phyloP scores from a whole-genome alignment of 192 early-diverging fungal genomes.

The Backusella luteola region DNA sequence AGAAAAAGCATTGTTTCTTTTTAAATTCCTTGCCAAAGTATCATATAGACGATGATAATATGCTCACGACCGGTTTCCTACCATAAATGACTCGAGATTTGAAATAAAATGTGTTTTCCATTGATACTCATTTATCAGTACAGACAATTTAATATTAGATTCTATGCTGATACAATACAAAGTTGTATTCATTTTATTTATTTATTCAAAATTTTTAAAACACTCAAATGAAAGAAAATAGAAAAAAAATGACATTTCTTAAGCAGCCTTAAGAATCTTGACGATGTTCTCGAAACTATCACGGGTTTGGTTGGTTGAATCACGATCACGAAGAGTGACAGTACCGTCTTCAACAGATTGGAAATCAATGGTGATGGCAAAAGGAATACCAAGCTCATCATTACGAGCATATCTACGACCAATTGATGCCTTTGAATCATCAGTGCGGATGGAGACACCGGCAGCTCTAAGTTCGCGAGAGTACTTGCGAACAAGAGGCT shows the following conservation, averaged over 20 bases:
- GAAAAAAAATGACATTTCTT: background rate
- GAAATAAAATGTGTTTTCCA: background rate
- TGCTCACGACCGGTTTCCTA: too few relatives aligned
- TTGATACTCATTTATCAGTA: background rate
- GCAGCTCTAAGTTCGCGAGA: conserved; percentile 68
- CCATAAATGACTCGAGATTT: too few relatives aligned
- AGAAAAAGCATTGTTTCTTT: too few relatives aligned
- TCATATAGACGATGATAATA: too few relatives aligned
- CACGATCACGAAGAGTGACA: conserved; percentile 95
- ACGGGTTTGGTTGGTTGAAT: conserved; percentile 94
- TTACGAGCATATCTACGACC: conserved; percentile 96
- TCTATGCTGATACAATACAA: background rate
- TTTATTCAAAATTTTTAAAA: conserved; percentile 2
- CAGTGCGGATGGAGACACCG: conserved; percentile 82
- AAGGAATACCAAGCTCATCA: conserved; percentile 97
- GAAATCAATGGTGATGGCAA: conserved; percentile 98
- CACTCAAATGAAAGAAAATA: background rate
- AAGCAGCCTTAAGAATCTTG: conserved; percentile 52
- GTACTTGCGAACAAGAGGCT: conserved; percentile 60
- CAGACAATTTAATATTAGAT: background rate
- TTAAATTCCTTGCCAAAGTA: too few relatives aligned
- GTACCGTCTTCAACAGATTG: conserved; percentile 91
- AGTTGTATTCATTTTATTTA: conserved; percentile 5
- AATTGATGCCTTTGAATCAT: conserved; percentile 86
- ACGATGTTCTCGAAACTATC: conserved; percentile 68